Base-by-base conservation (phyloP, 2,329 filamentous ascomycete genomes). In the Cladosporium sp. region DNA sequence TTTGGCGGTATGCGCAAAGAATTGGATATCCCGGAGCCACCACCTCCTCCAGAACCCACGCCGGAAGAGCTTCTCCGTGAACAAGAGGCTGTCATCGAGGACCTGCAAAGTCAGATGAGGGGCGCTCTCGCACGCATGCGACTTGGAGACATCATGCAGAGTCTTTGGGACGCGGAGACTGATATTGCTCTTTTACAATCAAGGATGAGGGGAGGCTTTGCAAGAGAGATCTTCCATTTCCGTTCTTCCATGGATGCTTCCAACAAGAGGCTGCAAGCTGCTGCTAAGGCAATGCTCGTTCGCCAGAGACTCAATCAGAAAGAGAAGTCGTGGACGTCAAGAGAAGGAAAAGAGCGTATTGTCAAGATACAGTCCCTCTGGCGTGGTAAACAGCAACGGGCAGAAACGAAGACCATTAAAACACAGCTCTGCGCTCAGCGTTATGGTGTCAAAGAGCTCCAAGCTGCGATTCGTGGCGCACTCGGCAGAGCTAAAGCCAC, bases 1-100 rank as follows among this genome's bases (percentile, higher is more conserved):
- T 99, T 99, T 77, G 91, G 91, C 56, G 95, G 92, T 59, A 97
- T 99, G 89, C 88, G 92, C 51, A 93, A 91, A 62, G 93, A 94
- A 69, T 97, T 99, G 78, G 91, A 91, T 36, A 88, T 93, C 5
- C 89, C 88, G 0, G 87, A 91, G 66, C 88, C 88, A 0, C 85
- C 89, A 69, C 81, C 82, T 0, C 83, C 86, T 64, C 85, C 85
- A 1, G 78, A 84, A 3, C 94, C 97, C 69, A 91, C 90, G 0
- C 93, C 97, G 65, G 90, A 97, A 67, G 91, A 97, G 66, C 82
- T 91, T 42, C 75, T 99, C 3, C 81, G 78, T 13, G 91, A 96
- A 66, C 87, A 90, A 59, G 89, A 94, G 70, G 75, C 73, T 0
- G 76, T 79, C 3, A 85, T 97, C 42, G 66, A 85, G 17, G 93